phyloP scores from a whole-genome alignment of 2,329 filamentous ascomycete genomes.

The Claviceps pazoutovae region DNA sequence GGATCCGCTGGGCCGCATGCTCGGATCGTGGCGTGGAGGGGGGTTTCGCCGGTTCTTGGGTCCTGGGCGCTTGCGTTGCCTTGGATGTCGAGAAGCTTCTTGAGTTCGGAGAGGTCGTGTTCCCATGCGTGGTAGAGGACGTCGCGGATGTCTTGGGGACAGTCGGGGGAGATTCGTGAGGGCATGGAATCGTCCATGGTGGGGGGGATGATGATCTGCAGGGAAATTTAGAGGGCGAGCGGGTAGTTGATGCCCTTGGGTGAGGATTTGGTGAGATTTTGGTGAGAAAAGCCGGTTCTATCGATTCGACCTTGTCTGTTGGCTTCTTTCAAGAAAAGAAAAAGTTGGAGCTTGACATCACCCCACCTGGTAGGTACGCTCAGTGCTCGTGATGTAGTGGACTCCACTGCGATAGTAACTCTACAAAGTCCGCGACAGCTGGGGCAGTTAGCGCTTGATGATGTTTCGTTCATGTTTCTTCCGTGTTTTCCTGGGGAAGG shows the following conservation, averaged over 20 bases:
- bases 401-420: too few relatives aligned
- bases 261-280: too few relatives aligned
- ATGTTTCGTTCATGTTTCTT: too few relatives aligned
- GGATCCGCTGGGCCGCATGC: slow-evolving; percentile 39
- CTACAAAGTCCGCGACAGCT: too few relatives aligned
- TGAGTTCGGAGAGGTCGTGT: slow-evolving; percentile 51
- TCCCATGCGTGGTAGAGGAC: slow-evolving; percentile 42
- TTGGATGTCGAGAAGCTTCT: slow-evolving; percentile 50
- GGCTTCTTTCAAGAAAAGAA: too few relatives aligned
- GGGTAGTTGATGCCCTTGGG: not conserved
- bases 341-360: too few relatives aligned
- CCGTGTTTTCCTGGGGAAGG: too few relatives aligned
- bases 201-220: slow-evolving; percentile 6
- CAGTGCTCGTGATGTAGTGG: too few relatives aligned
- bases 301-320: too few relatives aligned
- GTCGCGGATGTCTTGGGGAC: slow-evolving; percentile 35
- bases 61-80: slow-evolving; percentile 66
- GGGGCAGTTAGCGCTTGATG: too few relatives aligned
- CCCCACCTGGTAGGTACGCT: too few relatives aligned
- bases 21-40: slow-evolving; percentile 83
- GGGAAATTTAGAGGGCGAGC: not conserved
- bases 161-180: slow-evolving; percentile 37
- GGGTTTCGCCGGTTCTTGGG: slow-evolving; percentile 69
- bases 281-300: too few relatives aligned
- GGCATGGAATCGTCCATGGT: slow-evolving; percentile 35